Base-by-base conservation (phyloP, 2,329 filamentous ascomycete genomes). In the Chaetomium strumarium region DNA sequence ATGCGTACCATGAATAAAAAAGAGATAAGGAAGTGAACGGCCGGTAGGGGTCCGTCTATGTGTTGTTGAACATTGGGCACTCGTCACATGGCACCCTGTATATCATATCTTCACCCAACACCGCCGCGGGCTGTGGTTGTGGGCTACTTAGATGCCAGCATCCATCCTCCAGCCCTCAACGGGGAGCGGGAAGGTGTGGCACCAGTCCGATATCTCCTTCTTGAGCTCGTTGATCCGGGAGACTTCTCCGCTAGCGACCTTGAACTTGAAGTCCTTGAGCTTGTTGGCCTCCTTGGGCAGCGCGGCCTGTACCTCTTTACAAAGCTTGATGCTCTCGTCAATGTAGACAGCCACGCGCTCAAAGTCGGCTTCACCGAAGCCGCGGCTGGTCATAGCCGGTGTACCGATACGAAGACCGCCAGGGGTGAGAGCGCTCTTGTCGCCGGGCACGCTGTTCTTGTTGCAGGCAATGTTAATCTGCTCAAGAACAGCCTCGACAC, bases 381-480 rank as follows among this genome's bases (percentile, higher is more conserved):
- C 93, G 74, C 93, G 87, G 65, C 84, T 90, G 53, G 91, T 96
- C 93, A 99, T 99, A 71, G 93, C 93, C 44, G 93, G 93, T 0
- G 91, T 93, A 67, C 93, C 93, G 65, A 99, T 95, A 63, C 93
- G 90, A 71, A 99, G 85, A 77, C 93, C 93, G 67, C 85, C 90
- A 50, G 93, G 93, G 59, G 90, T 96, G 62, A 99, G 82, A 45
- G 93, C 93, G 54, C 89, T 95, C 80, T 95, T 96, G 80, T 99
- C 93, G 59, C 93, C 93, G 38, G 93, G 93, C 55, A 96, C 93
- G 56, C 89, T 86, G 83, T 99, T 99, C 85, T 99, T 99, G 85
- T 99, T 99, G 83, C 90, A 95, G 58, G 93, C 91, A 71, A 99
- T 95, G 79, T 96, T 95, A 75, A 96, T 93, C 72, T 95, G 88